A percentile compares a stretch with the other conserved stretches of the same genome.
These are phyloP conservation scores for Heterobasidion parviporum DNA, from an alignment of 1,284 basidiomycete genomes.

Conservation along the genomic window DNA sequence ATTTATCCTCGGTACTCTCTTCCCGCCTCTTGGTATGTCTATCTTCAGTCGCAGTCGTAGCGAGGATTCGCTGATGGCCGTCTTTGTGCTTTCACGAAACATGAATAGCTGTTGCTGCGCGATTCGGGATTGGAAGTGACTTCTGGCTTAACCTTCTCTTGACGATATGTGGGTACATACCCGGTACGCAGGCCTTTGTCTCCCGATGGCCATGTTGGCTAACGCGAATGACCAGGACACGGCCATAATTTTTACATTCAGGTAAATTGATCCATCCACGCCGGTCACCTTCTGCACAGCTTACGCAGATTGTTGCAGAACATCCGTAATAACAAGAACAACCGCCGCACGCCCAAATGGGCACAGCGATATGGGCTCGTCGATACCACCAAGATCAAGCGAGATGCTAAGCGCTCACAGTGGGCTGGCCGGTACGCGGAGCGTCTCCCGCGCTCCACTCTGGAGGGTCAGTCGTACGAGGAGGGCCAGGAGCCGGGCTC, in stretches of 20 bases:
- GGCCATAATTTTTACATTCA: constrained; percentile 87
- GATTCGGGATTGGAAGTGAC: constrained; percentile 90
- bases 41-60: neutral
- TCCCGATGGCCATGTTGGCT: constrained; percentile 1
- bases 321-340: constrained; percentile 91
- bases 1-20: constrained; percentile 76
- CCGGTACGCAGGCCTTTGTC: constrained; percentile 42
- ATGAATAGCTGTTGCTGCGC: constrained; percentile 76
- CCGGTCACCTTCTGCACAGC: neutral
- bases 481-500: constrained; percentile 58
- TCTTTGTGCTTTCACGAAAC: constrained; percentile 1
- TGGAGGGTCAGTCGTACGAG: constrained; percentile 65
- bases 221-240: constrained; percentile 46
- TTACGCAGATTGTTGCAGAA: constrained; percentile 42
- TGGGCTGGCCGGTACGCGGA: constrained; percentile 87
- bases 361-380: constrained; percentile 84
- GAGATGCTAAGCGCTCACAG: constrained; percentile 72
- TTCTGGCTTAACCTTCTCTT: constrained; percentile 90
- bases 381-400: constrained; percentile 66
- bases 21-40: constrained; percentile 78
- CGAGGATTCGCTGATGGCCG: constrained; percentile 4
- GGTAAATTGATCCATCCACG: neutral
- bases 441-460: constrained; percentile 64
- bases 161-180: constrained; percentile 87
- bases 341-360: constrained; percentile 91